Percentiles rank a stretch among this genome's conserved stretches.
Conservation (phyloP, 495 filamentous ascomycete species). For the Talaromyces stipitatus region DNA sequence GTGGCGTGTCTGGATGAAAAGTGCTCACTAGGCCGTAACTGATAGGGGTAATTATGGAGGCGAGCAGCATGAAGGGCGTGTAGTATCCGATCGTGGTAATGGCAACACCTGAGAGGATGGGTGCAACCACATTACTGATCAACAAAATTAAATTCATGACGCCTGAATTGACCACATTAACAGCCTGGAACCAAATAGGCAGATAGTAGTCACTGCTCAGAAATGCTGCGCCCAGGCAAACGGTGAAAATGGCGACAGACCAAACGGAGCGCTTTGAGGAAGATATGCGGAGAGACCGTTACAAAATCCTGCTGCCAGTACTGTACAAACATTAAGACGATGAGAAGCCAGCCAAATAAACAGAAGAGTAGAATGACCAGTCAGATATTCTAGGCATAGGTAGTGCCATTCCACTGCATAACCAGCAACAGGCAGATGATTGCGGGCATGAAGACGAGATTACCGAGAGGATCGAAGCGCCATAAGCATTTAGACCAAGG, state of each 20-base stretch:
- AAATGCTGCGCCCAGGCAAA: slow-evolving; percentile 25
- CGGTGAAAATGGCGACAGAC: background rate
- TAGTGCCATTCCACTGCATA: slow-evolving; percentile 16
- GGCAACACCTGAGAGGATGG: slow-evolving; percentile 12
- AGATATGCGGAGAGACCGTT: background rate
- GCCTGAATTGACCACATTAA: slow-evolving; percentile 21
- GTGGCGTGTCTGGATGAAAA: background rate
- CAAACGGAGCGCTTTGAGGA: background rate
- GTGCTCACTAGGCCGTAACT: slow-evolving; percentile 13
- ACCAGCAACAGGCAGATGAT: slow-evolving; percentile 23
- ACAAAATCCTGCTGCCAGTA: background rate
- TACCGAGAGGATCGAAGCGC: slow-evolving; percentile 25
- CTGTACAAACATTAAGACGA: slow-evolving; percentile 22
- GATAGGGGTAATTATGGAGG: slow-evolving; percentile 5
- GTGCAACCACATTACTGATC: slow-evolving; percentile 15
- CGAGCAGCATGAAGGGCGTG: slow-evolving; percentile 50
- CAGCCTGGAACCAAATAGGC: slow-evolving; percentile 3
- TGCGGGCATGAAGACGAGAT: slow-evolving; percentile 16
- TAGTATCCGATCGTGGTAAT: slow-evolving; percentile 24
- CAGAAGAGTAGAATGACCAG: slow-evolving; percentile 17
- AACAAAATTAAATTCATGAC: slow-evolving; percentile 19
- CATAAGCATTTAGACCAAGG: slow-evolving; percentile 17
- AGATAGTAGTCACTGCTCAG: slow-evolving; percentile 1
- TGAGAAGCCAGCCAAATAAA: slow-evolving; percentile 11
- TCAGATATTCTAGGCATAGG: slow-evolving; percentile 16